Evolutionary conservation across 2,329 filamentous ascomycete species (phyloP), one percentile per base, ranked within the genome.

Genomic region (Colletotrichum somersetense): DNA sequence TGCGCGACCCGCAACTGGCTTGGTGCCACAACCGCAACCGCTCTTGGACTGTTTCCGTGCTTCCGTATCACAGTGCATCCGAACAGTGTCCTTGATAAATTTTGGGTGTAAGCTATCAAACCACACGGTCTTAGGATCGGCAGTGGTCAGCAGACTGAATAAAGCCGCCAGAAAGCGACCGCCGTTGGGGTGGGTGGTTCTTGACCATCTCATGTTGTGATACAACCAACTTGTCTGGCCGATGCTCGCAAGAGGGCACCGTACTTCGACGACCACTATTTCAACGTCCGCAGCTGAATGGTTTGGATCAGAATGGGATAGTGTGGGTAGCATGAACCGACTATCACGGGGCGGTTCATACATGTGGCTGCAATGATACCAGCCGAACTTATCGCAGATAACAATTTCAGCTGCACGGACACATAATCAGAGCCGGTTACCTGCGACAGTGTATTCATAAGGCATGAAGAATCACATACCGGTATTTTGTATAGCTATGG

Each of bases 21-120:
- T 44, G 55, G 57, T 68, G 52, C 50, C 62, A 14, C 63, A 62
- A 20, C 65, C 69, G 69, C 65, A 68, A 53, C 63, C 64, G 26
- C 16, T n/a, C 44, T 33, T 33, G 33, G 18, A 26, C 3, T 4
- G 11, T 20, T 71, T 71, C 69, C 69, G 69, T 20, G 26, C 42
- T 62, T 69, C 69, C 69, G 69, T 20, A 35, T 35, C 65, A 72
- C 69, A 72, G 69, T 69, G 38, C 58, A 72, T 20, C 69, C 69
- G 69, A 72, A 69, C 69, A 72, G 65, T 72, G 38, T 48, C 50
- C 20, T 26, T 20, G 18, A 44, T 52, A 0, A 0, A 35, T 40
- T 30, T 53, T n/a, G 55, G 26, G 14, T 16, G n/a, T n/a, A 6
- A 14, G 26, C 20, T 20, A 12, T 46, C 30, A 14, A 5, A 46